Evolutionary conservation across 2,329 filamentous ascomycete species (phyloP), one percentile per base, ranked within the genome.

Genomic region (Epicoccum sorghinum): DNA sequence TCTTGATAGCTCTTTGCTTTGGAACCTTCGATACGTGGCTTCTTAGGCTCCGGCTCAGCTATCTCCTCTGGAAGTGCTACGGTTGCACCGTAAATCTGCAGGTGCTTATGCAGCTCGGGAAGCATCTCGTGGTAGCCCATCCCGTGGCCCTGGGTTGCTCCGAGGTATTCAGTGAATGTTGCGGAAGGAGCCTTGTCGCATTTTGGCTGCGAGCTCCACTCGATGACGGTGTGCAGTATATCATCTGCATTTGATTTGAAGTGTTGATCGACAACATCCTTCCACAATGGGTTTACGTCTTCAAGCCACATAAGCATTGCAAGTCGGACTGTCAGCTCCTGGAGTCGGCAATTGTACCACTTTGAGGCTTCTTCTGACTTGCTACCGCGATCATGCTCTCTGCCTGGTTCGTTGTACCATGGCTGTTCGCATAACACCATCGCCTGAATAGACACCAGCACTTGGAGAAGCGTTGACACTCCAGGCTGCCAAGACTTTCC

Each of bases 401-500:
- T 46, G 2, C 77, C 79, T 0, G 83, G 83, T 65, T 86, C 82
- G 63, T 85, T 86, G 73, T 78, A 80, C 65, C 74, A 82, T 1
- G 83, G 83, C 43, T 82, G 61, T 13, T 80, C 78, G 58, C 78
- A 82, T 42, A 86, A 76, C 18, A 86, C 79, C 82, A 86, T 83
- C 27, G 77, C 76, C 61, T 86, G 83, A 46, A 86, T 82, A 25
- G 80, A 83, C n/a, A 85, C 76, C 9, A 83, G 71, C 5, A 84
- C 68, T 57, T 83, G 81, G 4, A 83, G 70, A 3, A 84, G 67
- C 3, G 81, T 83, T 4, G 81, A 83, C 32, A 74, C 70, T 8
- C 68, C 63, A 3, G 76, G 71, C 10, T 75, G 68, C 83, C 83
- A 82, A 23, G 69, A 60, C 57, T 75, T 59, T 8, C 81, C 82